phyloP scores from a whole-genome alignment of 768 basidiomycete species.

The Suillus clintonianus region DNA sequence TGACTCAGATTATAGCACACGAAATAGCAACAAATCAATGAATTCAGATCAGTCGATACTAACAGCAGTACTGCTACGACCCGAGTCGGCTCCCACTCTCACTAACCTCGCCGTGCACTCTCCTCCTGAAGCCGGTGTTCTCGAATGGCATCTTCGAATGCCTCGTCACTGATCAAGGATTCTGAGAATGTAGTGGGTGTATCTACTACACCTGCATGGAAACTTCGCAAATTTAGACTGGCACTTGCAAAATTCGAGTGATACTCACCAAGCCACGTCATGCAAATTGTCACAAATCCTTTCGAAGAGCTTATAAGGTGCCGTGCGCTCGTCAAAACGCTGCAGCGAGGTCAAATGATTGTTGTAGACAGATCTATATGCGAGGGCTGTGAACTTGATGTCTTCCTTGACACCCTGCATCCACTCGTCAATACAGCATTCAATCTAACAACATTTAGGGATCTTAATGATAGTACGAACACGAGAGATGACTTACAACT shows the following conservation, averaged over 20 bases:
- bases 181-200: too few relatives aligned
- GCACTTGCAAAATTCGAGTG: not conserved
- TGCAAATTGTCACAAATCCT: not conserved
- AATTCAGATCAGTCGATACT: too few relatives aligned
- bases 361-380: not conserved
- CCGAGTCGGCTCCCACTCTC: too few relatives aligned
- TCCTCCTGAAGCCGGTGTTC: too few relatives aligned
- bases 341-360: not conserved
- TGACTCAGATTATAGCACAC: too few relatives aligned
- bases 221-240: not conserved
- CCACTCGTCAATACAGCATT: not conserved
- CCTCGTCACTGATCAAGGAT: too few relatives aligned
- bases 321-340: not conserved
- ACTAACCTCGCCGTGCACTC: too few relatives aligned
- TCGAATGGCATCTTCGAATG: too few relatives aligned
- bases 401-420: not conserved
- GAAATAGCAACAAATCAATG: too few relatives aligned
- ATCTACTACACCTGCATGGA: not conserved
- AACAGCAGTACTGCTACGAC: too few relatives aligned
- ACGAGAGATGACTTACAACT: not conserved
- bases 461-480: not conserved
- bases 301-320: not conserved
- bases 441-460: not conserved
- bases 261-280: not conserved
- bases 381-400: not conserved